Conservation (phyloP, 257 asterid species). For the Fraxinus pennsylvanica region DNA sequence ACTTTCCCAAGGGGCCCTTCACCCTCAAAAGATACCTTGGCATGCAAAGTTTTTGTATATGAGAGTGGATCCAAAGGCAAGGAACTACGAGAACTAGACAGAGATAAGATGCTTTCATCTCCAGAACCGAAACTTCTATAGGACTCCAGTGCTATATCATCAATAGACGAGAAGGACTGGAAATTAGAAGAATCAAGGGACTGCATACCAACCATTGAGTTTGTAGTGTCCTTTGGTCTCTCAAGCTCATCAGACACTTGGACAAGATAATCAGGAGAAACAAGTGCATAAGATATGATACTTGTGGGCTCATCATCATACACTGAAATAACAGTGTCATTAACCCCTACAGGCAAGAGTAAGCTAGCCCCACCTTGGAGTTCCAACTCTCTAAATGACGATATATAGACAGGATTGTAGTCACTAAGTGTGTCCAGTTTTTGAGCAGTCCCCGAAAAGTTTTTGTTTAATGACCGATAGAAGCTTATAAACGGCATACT, state of each 20-base stretch:
- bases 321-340: constrained; percentile 74
- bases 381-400: constrained; percentile 66
- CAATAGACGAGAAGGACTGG: constrained; percentile 58
- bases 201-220: constrained; percentile 41
- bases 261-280: constrained; percentile 54
- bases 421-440: constrained; percentile 62
- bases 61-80: constrained; percentile 63
- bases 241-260: constrained; percentile 70
- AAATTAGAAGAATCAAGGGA: constrained; percentile 49
- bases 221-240: constrained; percentile 50
- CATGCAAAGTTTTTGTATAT: constrained; percentile 67
- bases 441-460: constrained; percentile 49
- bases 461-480: constrained; percentile 68
- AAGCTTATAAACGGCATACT: constrained; percentile 69
- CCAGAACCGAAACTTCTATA: constrained; percentile 61
- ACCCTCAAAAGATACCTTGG: constrained; percentile 60
- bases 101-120: constrained; percentile 66
- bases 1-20: constrained; percentile 78
- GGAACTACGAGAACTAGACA: constrained; percentile 57
- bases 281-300: constrained; percentile 75
- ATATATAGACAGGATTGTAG: constrained; percentile 68
- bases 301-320: constrained; percentile 98
- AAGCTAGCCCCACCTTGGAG: constrained; percentile 67
- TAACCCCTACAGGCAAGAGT: constrained; percentile 71
- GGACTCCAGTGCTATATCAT: constrained; percentile 64